phyloP scores from a whole-genome alignment of 2,329 filamentous ascomycete species.

The Claviceps sp. region DNA sequence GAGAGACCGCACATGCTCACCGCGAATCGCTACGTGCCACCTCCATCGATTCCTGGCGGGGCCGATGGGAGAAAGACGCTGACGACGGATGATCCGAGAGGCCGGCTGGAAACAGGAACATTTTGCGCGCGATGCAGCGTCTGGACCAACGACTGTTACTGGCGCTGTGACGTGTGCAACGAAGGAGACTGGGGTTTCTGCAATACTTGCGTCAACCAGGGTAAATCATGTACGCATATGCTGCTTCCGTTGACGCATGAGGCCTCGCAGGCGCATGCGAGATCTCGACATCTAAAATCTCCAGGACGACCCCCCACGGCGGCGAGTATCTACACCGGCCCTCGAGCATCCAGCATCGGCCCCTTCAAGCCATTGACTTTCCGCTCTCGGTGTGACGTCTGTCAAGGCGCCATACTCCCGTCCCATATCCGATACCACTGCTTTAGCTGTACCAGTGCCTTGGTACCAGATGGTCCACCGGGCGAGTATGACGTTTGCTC shows the following conservation, averaged over 20 bases:
- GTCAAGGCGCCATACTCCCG: conserved; percentile 57
- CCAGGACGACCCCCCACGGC: conserved; percentile 34
- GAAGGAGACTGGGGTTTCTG: conserved; percentile 94
- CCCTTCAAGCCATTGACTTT: conserved; percentile 58
- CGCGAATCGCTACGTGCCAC: conserved; percentile 41
- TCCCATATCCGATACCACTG: conserved; percentile 67
- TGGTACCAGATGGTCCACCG: conserved; percentile 29
- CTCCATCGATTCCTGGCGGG: conserved; percentile 34
- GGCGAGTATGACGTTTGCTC: conserved; percentile 85
- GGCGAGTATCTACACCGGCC: conserved; percentile 34
- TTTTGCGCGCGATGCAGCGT: conserved; percentile 69
- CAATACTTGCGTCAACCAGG: conserved; percentile 73
- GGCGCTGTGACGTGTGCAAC: conserved; percentile 79
- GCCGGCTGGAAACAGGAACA: conserved; percentile 60
- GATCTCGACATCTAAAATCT: conserved; percentile 28
- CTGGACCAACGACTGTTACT: conserved; percentile 73
- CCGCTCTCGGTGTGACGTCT: conserved; percentile 66
- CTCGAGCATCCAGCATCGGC: conserved; percentile 31
- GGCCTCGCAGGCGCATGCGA: conserved; percentile 19
- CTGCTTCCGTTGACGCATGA: conserved; percentile 63
- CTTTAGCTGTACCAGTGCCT: conserved; percentile 48
- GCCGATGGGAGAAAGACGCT: conserved; percentile 42
- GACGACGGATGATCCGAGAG: conserved; percentile 53
- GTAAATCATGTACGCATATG: conserved; percentile 67
- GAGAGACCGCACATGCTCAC: conserved; percentile 44